Evolutionary conservation across 495 filamentous ascomycete genomes (phyloP).

Genomic region (Penicillium arizonense): DNA sequence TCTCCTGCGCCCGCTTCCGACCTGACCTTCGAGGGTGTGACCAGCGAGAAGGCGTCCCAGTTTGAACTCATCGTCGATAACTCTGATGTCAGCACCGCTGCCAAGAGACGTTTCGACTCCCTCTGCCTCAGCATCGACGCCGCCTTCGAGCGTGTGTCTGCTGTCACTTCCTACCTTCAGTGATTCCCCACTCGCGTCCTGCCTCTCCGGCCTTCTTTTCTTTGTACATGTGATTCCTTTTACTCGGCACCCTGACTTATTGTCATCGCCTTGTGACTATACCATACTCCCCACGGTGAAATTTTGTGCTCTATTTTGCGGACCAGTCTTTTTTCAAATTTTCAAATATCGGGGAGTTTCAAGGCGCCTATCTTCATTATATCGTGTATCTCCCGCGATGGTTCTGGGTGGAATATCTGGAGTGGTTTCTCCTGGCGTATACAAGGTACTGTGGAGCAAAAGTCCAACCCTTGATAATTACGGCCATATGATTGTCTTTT

Average conservation of each 20-base stretch:
- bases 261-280: conserved; percentile 27
- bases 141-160: conserved; percentile 47
- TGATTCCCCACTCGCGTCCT: conserved; percentile 38
- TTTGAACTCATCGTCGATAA: conserved; percentile 62
- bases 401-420: conserved; percentile 25
- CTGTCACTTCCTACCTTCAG: conserved; percentile 46
- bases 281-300: conserved; percentile 5
- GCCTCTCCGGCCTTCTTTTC: conserved; percentile 18
- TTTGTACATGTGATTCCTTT: conserved; percentile 25
- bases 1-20: conserved; percentile 30
- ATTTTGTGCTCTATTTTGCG: conserved; percentile 13
- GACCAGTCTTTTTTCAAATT: conserved; percentile 5
- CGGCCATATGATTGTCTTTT: conserved; percentile 9
- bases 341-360: conserved; percentile 21
- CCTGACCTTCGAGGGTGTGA: conserved; percentile 53
- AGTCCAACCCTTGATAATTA: conserved; percentile 21
- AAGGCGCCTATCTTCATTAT: conserved; percentile 20
- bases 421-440: conserved; percentile 20
- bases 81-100: conserved; percentile 21
- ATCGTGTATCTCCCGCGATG: conserved; percentile 20
- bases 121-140: conserved; percentile 52
- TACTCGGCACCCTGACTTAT: conserved; percentile 18
- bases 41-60: conserved; percentile 55
- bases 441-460: conserved; percentile 20
- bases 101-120: conserved; percentile 38